A percentile compares a stretch with the other conserved stretches of the same genome.
These are phyloP conservation scores for Phytophthora litchii DNA, from an alignment of 352 stramenopile genomes.

Conservation along the genomic window DNA sequence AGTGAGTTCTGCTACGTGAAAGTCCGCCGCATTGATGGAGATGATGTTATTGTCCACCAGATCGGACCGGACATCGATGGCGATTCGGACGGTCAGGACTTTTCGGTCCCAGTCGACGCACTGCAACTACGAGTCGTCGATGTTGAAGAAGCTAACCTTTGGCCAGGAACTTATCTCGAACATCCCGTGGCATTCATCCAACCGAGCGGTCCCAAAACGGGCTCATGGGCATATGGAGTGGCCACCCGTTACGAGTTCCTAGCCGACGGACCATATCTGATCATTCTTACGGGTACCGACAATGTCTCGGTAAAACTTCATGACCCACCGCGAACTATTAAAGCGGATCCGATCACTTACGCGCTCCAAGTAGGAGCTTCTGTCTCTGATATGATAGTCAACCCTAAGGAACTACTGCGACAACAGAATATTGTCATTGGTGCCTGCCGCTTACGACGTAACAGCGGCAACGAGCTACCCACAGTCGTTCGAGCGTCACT, in stretches of 20 bases:
- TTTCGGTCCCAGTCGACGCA: not conserved
- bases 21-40: not conserved
- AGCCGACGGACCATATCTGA: not conserved
- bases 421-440: conserved; percentile 4
- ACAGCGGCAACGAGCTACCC: too few relatives aligned
- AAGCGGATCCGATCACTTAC: conserved; percentile 12
- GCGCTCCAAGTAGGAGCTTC: not conserved
- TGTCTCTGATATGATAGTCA: conserved; percentile 8
- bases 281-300: not conserved
- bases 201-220: not conserved
- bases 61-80: not conserved
- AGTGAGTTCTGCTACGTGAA: not conserved
- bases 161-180: not conserved
- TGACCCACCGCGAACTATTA: conserved; percentile 9
- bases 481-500: too few relatives aligned
- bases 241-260: conserved; percentile 3
- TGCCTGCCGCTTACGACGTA: too few relatives aligned
- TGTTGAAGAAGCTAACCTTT: not conserved
- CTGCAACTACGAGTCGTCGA: not conserved
- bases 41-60: not conserved
- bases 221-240: conserved; percentile 8
- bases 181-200: conserved; percentile 2
- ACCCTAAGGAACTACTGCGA: conserved; percentile 3
- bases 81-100: not conserved
- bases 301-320: not conserved